Evolutionary conservation across 805 yeast species (phyloP), one percentile per base, ranked within the genome.

Genomic region (Yarrowia phangngaensis): DNA sequence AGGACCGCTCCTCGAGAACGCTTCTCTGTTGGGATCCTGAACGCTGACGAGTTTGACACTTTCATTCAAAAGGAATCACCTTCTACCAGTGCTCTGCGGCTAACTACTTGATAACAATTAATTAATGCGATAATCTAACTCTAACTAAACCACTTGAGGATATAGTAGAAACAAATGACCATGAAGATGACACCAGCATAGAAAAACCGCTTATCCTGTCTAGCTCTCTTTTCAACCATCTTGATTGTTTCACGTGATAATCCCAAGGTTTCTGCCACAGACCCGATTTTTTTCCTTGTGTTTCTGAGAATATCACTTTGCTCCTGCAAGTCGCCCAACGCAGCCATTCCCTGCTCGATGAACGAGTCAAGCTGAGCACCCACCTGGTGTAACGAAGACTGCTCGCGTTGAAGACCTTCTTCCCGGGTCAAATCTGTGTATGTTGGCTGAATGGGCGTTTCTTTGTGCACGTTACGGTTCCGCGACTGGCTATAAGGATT

Each of bases 321-420:
- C 36, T 82, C 88, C 14, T 84, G 82, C 16, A 92, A 70, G 60
- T 89, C 95, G 43, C 84, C 94, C 55, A 87, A 76, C 2, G 95
- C 86, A 40, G 75, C 74, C 53, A 83, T 78, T 2, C 97, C 97
- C 82, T 86, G 83, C 59, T 85, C 97, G 32, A 92, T 64, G 31
- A 92, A 86, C 55, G 85, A 87, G 62, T 92, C 98, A 53, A 92
- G 68, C 61, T 86, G 95, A 49, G 79, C 79, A 31, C 84, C 79
- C 0, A 95, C 88, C 51, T 84, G 70, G 23, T 74, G 73, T 40
- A 70, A 50, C 16, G 67, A 74, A 34, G 75, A 74, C 34, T 73
- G 74, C 59, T 92, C 97, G 54, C 81, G 77, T 54, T 74, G 70
- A 51, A 85, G 65, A 0, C 94, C 95, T 43, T 81, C 80, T 53